Base-by-base conservation (phyloP, 2,329 filamentous ascomycete genomes). In the Cladosporium sp. region DNA sequence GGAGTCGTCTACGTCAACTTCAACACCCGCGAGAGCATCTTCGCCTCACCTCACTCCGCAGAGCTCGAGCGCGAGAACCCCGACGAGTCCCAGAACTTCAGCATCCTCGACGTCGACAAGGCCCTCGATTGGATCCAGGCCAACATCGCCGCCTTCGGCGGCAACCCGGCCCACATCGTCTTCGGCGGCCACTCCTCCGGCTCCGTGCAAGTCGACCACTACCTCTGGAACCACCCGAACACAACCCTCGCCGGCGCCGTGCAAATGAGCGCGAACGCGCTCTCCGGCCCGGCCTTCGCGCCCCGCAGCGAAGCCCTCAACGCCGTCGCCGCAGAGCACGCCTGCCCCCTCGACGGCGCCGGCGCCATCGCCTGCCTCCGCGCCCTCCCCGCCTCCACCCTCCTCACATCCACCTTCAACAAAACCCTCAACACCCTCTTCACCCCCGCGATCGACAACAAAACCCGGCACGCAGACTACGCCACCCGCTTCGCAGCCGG, bases 81-180 rank as follows among this genome's bases (percentile, higher is more conserved):
- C 69, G 68, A 0, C 10, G 37, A n/a, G 5, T 45, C 42, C 3
- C 42, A 45, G 34, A 52, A 52, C 31, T 45, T 46, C 43, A 46
- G 43, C 61, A 66, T 69, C 46, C 49, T 53, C 7, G 59, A 28
- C 14, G 19, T 49, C 8, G 19, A 34, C 7, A 46, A 53, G 14
- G 37, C 49, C 8, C 31, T 55, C 1, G 32, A 74, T 28, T 77
- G 74, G 74, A 67, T 71, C 1, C 62, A 67, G 16, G 63, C 63
- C 9, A 73, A 77, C 49, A 75, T 77, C 35, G 65, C 53, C 3
- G 59, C 62, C 4, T 76, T 76, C 63, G 88, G 88, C 9, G 88
- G 88, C n/a, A 86, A 90, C 63, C 85, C 86, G 0, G 73, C 76
- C 13, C 87, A 86, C 65, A 86, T 91, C 7, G 84, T 91, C 54